Conservation (phyloP, 306 rosid species). For the Lathyrus aphaca region DNA sequence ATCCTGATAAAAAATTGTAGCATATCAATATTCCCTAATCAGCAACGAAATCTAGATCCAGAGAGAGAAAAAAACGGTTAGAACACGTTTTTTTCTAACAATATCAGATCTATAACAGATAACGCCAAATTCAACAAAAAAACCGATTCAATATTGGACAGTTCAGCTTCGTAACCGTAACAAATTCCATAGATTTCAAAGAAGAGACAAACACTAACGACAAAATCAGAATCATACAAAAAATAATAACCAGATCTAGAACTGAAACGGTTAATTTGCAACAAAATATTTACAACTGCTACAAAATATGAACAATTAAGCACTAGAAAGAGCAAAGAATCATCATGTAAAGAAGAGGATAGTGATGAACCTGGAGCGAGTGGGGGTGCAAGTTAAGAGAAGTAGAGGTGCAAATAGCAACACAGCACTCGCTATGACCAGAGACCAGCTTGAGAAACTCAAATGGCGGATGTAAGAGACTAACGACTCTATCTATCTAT, state of each 20-base stretch:
- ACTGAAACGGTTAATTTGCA: neutral
- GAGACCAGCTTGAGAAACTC: slow-evolving; percentile 6
- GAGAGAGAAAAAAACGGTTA: neutral
- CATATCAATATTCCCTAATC: slow-evolving; percentile 34
- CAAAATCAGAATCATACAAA: neutral
- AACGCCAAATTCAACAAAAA: slow-evolving; percentile 9
- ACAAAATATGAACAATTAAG: neutral
- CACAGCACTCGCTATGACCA: slow-evolving; percentile 10
- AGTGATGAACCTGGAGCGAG: slow-evolving; percentile 46
- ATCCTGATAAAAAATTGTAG: slow-evolving; percentile 17
- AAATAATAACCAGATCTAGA: slow-evolving; percentile 33
- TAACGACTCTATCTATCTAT: slow-evolving; percentile 18
- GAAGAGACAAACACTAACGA: neutral
- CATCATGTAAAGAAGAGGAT: neutral
- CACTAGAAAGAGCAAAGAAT: neutral
- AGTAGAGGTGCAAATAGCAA: neutral
- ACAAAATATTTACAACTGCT: neutral
- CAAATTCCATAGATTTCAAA: neutral
- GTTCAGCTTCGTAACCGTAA: slow-evolving; percentile 23
- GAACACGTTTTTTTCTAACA: neutral
- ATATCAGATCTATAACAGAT: slow-evolving; percentile 34
- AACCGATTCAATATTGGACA: neutral
- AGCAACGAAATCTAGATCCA: slow-evolving; percentile 32
- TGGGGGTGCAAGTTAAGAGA: neutral
- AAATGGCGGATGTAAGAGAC: neutral